Percentiles rank a stretch among this genome's conserved stretches.
Conservation (phyloP, 2,329 filamentous ascomycete genomes). For the Pseudocercospora crystallina region DNA sequence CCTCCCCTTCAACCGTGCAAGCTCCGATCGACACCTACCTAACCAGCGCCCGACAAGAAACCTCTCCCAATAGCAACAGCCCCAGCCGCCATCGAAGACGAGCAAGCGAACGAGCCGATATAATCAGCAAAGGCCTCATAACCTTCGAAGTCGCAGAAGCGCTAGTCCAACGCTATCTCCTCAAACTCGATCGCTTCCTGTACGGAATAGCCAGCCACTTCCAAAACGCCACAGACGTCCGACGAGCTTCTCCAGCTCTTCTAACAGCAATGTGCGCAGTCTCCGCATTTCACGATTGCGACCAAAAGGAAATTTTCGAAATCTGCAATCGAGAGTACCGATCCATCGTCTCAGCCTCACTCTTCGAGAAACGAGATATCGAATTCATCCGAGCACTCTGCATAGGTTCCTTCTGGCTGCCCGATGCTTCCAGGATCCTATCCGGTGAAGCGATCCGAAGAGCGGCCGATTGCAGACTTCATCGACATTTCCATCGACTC, state of each 20-base stretch:
- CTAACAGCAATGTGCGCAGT: constrained; percentile 59
- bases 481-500: constrained; percentile 12
- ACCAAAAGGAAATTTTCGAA: constrained; percentile 53
- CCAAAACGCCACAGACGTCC: constrained; percentile 46
- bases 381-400: constrained; percentile 61
- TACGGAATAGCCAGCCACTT: constrained; percentile 51
- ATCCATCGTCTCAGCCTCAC: constrained; percentile 55
- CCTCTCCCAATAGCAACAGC: constrained; percentile 32
- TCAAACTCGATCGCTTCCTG: constrained; percentile 49
- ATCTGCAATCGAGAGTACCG: constrained; percentile 60
- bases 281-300: constrained; percentile 58
- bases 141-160: constrained; percentile 44
- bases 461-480: constrained; percentile 44
- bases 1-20: constrained; percentile 39
- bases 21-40: constrained; percentile 22
- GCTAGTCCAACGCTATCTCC: constrained; percentile 44
- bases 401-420: constrained; percentile 63
- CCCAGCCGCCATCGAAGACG: constrained; percentile 37
- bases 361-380: constrained; percentile 57
- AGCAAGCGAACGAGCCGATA: constrained; percentile 47
- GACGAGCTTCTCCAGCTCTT: constrained; percentile 56
- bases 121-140: constrained; percentile 52
- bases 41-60: constrained; percentile 35
- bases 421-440: constrained; percentile 62
- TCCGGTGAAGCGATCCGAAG: constrained; percentile 56